phyloP scores from a whole-genome alignment of 2,329 filamentous ascomycete species.

The Fusarium sp. region DNA sequence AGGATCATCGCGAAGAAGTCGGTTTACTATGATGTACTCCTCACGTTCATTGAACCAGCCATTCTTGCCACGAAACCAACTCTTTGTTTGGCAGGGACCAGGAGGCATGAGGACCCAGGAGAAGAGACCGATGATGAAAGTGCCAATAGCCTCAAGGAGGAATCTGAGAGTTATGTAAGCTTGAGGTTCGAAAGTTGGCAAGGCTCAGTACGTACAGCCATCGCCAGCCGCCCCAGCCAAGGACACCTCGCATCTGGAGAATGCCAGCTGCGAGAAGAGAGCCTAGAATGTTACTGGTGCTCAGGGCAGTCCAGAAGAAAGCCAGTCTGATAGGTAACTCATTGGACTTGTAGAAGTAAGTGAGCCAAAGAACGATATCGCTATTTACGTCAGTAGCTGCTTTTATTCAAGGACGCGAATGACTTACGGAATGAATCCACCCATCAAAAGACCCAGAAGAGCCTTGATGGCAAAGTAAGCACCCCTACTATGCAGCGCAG shows the following conservation, averaged over 20 bases:
- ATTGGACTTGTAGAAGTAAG: constrained; percentile 78
- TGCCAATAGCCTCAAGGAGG: constrained; percentile 60
- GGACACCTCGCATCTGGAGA: constrained; percentile 50
- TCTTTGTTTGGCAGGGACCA: constrained; percentile 59
- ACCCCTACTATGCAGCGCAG: constrained; percentile 48
- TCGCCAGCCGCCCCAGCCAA: constrained; percentile 52
- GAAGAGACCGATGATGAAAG: constrained; percentile 54
- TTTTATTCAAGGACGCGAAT: accelerated
- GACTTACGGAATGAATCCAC: constrained; percentile 59
- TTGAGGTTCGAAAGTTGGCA: accelerated
- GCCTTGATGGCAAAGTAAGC: constrained; percentile 54
- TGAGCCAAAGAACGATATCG: constrained; percentile 70
- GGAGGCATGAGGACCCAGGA: constrained; percentile 58
- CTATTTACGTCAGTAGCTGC: constrained; percentile 2
- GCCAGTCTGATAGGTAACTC: constrained; percentile 74
- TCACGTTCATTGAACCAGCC: constrained; percentile 71
- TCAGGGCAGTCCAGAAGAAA: constrained; percentile 76
- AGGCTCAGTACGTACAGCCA: constrained; percentile 44
- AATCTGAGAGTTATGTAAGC: constrained; percentile 45
- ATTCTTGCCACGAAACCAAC: constrained; percentile 65
- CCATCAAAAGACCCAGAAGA: constrained; percentile 58
- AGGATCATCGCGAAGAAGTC: constrained; percentile 68
- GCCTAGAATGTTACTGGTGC: constrained; percentile 61
- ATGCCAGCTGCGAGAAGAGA: constrained; percentile 59
- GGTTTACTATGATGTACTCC: constrained; percentile 70